Conservation (phyloP, 2,329 filamentous ascomycete species). For the Plenodomus biglobosus region DNA sequence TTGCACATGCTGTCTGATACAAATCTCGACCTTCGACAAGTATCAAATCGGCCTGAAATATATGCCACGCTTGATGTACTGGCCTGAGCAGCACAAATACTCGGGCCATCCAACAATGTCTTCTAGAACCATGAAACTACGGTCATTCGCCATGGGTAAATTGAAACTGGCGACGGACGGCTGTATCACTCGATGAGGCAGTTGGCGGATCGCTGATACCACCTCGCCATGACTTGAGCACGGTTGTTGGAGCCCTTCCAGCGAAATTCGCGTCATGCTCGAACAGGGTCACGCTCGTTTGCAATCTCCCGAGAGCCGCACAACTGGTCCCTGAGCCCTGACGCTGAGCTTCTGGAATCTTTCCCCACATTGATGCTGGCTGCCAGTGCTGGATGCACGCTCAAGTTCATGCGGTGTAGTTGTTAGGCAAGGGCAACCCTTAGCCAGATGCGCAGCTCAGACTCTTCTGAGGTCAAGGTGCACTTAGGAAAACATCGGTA, state of each 20-base stretch:
- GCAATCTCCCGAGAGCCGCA: slow-evolving; percentile 34
- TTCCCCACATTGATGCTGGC: slow-evolving; percentile 38
- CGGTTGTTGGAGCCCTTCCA: slow-evolving; percentile 22
- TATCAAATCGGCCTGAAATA: slow-evolving; percentile 7
- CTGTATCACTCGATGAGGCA: slow-evolving; percentile 28
- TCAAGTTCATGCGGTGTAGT: slow-evolving; percentile 26
- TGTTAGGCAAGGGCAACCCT: slow-evolving; percentile 25
- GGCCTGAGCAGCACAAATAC: slow-evolving; percentile 14
- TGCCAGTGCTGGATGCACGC: slow-evolving; percentile 20
- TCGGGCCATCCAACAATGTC: slow-evolving; percentile 4
- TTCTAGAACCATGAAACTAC: slow-evolving; percentile 27
- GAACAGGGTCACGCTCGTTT: slow-evolving; percentile 25
- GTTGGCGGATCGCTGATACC: slow-evolving; percentile 26
- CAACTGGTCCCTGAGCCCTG: slow-evolving; percentile 38
- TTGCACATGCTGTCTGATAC: slow-evolving; percentile 1
- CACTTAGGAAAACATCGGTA: slow-evolving; percentile 10
- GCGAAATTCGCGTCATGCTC: slow-evolving; percentile 39
- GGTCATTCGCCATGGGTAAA: slow-evolving; percentile 27
- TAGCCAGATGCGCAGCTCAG: slow-evolving; percentile 21
- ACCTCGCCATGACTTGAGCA: slow-evolving; percentile 28
- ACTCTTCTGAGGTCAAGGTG: slow-evolving; percentile 14
- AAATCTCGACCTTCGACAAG: neutral
- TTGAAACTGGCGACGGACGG: slow-evolving; percentile 25
- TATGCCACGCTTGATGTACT: slow-evolving; percentile 20
- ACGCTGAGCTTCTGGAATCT: slow-evolving; percentile 29